phyloP scores from a whole-genome alignment of 1,139 yeast species.

The Candida tetrigidarum region DNA sequence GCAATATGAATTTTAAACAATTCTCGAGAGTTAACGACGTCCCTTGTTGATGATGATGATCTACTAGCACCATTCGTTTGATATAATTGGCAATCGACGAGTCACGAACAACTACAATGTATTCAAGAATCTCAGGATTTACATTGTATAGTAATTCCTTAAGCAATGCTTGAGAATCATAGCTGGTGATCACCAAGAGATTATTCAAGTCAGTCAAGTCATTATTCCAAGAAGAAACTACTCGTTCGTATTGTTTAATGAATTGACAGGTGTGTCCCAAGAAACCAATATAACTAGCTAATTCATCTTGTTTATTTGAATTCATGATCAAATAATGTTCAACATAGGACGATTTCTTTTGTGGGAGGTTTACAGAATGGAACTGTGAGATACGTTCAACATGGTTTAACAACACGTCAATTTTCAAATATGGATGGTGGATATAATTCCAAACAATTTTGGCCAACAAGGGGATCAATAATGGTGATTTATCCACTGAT shows the following conservation, averaged over 20 bases:
- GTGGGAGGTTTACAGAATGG: neutral
- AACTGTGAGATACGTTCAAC: slow-evolving; percentile 1
- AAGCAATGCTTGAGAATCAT: slow-evolving; percentile 9
- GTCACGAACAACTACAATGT: neutral
- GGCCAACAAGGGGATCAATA: slow-evolving; percentile 7
- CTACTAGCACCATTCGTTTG: neutral
- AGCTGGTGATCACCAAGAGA: slow-evolving; percentile 9
- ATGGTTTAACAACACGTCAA: slow-evolving; percentile 1
- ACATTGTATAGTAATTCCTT: neutral
- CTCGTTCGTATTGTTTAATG: neutral
- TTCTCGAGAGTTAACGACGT: slow-evolving; percentile 2
- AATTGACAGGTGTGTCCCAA: slow-evolving; percentile 5
- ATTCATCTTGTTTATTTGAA: slow-evolving; percentile 3
- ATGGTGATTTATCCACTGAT: too few relatives aligned
- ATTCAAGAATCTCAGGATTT: slow-evolving; percentile 3
- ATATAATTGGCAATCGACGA: neutral
- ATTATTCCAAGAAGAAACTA: slow-evolving; percentile 4
- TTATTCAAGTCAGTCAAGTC: neutral
- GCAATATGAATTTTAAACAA: slow-evolving; percentile 25
- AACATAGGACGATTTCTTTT: slow-evolving; percentile 6
- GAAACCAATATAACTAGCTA: slow-evolving; percentile 2
- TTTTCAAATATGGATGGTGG: slow-evolving; percentile 12
- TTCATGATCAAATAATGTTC: slow-evolving; percentile 12
- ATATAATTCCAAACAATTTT: slow-evolving; percentile 14
- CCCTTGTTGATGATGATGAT: neutral